Evolutionary conservation across 2,329 filamentous ascomycete genomes (phyloP).

Genomic region (Botrytis cinerea): DNA sequence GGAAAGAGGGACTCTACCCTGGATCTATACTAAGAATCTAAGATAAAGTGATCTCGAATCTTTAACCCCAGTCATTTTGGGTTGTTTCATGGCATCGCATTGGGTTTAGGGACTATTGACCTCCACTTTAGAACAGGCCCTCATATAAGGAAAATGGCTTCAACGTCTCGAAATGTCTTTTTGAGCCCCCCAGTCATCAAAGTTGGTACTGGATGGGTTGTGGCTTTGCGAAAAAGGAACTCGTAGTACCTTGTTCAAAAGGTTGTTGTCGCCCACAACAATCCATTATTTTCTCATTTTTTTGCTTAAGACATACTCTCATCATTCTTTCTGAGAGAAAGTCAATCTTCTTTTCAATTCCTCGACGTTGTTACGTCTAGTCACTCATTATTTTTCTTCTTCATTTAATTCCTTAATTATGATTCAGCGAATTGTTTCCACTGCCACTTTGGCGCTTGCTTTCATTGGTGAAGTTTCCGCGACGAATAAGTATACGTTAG

Average conservation of each 20-base stretch:
- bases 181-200: constrained; percentile 7
- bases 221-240: constrained; percentile 14
- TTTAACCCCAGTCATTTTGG: neutral
- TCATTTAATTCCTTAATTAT: constrained; percentile 28
- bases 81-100: constrained; percentile 5
- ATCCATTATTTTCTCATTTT: neutral
- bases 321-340: constrained; percentile 26
- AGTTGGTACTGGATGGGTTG: constrained; percentile 7
- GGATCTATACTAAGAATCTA: neutral
- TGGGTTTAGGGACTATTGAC: constrained; percentile 2
- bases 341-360: constrained; percentile 14
- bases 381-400: constrained; percentile 32
- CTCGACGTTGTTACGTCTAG: constrained; percentile 34
- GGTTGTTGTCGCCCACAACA: constrained; percentile 20
- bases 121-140: constrained; percentile 13
- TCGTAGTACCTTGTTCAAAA: constrained; percentile 21
- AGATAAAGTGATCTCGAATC: constrained; percentile 16
- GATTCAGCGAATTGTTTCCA: constrained; percentile 24
- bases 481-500: constrained; percentile 24
- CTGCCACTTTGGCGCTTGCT: constrained; percentile 19
- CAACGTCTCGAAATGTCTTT: constrained; percentile 13
- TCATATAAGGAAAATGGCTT: constrained; percentile 1
- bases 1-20: neutral
- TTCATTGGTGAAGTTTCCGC: constrained; percentile 27
- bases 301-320: constrained; percentile 19